phyloP scores from a whole-genome alignment of 192 early-diverging fungal species.

The Rhizoclosmatium sp. region DNA sequence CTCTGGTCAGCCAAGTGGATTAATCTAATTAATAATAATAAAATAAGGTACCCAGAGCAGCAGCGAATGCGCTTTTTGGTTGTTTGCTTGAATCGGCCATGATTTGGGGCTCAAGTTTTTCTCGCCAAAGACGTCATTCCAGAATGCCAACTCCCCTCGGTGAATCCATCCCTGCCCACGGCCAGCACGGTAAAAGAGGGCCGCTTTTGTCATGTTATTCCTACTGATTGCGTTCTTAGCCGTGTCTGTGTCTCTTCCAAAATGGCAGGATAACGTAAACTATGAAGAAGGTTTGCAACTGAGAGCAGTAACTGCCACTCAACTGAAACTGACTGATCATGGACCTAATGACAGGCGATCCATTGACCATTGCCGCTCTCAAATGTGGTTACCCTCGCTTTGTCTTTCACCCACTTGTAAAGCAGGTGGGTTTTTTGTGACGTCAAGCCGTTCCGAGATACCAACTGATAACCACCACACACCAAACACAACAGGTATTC shows the following conservation, averaged over 20 bases:
- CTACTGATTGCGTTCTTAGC: conserved; percentile 65
- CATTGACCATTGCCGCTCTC: conserved; percentile 74
- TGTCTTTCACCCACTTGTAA: conserved; percentile 77
- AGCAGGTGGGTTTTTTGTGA: conserved; percentile 57
- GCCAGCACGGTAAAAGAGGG: background rate
- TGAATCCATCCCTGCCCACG: conserved; percentile 68
- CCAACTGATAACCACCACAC: background rate
- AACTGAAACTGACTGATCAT: background rate
- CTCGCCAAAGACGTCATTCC: background rate
- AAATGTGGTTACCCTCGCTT: conserved; percentile 93
- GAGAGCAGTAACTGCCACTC: background rate
- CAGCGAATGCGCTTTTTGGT: conserved; percentile 12
- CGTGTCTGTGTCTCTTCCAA: conserved; percentile 90
- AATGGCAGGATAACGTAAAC: conserved; percentile 87
- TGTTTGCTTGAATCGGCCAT: background rate
- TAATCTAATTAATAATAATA: no score
- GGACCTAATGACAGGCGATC: conserved; percentile 52
- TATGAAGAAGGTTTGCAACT: conserved; percentile 80
- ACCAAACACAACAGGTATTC: conserved; percentile 37
- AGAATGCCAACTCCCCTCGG: conserved; percentile 54
- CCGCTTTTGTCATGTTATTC: no score
- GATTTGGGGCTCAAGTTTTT: conserved; percentile 1
- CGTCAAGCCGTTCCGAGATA: conserved; percentile 2
- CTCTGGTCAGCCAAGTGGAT: no score
- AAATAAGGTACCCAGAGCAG: background rate